A percentile compares a stretch with the other conserved stretches of the same genome.
Conservation (phyloP, 2,329 filamentous ascomycete genomes). For the Orbilia blumenaviensis region DNA sequence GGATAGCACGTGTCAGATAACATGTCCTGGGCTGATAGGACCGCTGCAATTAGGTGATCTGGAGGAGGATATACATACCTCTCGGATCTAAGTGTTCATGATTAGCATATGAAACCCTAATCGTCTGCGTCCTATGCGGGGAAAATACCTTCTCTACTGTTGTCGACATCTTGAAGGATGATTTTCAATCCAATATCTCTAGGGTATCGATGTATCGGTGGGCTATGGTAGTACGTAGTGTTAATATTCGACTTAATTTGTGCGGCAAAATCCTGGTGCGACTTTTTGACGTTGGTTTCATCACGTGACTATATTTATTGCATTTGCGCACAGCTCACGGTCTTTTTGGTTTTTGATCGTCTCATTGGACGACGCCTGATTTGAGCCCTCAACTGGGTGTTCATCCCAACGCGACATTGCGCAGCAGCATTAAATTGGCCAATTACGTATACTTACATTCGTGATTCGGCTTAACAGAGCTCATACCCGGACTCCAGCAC, state of each 20-base stretch:
- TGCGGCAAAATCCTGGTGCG: constrained; percentile 40
- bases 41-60: constrained; percentile 25
- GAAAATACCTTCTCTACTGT: constrained; percentile 90
- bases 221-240: constrained; percentile 1
- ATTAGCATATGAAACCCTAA: constrained; percentile 78
- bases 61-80: constrained; percentile 33
- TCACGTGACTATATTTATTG: constrained; percentile 10
- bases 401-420: too few relatives aligned
- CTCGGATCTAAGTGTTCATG: constrained; percentile 43
- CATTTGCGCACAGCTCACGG: too few relatives aligned
- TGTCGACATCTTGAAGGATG: constrained; percentile 79
- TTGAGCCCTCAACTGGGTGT: too few relatives aligned
- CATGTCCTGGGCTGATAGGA: not conserved
- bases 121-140: constrained; percentile 77
- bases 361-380: too few relatives aligned
- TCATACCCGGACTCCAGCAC: too few relatives aligned
- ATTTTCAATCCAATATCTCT: constrained; percentile 53
- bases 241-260: constrained; percentile 15
- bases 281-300: not conserved
- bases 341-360: too few relatives aligned
- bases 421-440: too few relatives aligned
- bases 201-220: constrained; percentile 19
- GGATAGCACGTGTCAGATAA: constrained; percentile 2
- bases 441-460: too few relatives aligned
- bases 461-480: too few relatives aligned